Conservation (phyloP, 768 basidiomycete genomes). For the Gymnopilus dilepis region DNA sequence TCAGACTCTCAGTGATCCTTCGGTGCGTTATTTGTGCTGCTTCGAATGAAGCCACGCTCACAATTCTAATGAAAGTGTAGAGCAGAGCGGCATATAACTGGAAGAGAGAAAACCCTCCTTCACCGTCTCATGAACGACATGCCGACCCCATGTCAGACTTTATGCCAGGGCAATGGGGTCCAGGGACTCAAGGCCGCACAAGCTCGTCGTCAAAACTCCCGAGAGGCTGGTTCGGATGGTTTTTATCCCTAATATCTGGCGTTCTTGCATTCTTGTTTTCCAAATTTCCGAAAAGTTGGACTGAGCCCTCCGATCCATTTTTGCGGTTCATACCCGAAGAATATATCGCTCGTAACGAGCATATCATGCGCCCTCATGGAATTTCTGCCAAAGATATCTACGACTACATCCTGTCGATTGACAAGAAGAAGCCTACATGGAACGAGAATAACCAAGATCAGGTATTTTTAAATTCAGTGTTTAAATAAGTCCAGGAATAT, state of each 20-base stretch:
- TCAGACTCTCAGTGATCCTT: conserved; percentile 10
- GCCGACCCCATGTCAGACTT: neutral
- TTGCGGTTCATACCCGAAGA: conserved; percentile 4
- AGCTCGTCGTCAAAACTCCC: too few relatives aligned
- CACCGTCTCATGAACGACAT: neutral
- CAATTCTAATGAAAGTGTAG: neutral
- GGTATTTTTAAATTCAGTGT: neutral
- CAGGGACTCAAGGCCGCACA: neutral
- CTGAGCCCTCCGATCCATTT: neutral
- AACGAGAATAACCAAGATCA: conserved; percentile 5
- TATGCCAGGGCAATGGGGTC: conserved; percentile 5
- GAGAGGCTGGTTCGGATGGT: neutral
- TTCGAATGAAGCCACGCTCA: neutral
- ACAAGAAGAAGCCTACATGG: conserved; percentile 1
- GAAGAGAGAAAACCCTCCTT: neutral
- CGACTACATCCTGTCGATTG: neutral
- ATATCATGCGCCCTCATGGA: neutral
- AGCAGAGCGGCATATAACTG: neutral
- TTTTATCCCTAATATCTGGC: neutral
- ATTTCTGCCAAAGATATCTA: neutral
- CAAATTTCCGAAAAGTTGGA: neutral
- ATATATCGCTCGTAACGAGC: neutral
- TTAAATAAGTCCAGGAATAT: neutral
- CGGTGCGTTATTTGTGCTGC: neutral
- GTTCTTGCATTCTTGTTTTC: neutral